These are phyloP conservation scores for Coemansia javaensis DNA, from an alignment of 192 early-diverging fungal genomes.

Conservation along the genomic window DNA sequence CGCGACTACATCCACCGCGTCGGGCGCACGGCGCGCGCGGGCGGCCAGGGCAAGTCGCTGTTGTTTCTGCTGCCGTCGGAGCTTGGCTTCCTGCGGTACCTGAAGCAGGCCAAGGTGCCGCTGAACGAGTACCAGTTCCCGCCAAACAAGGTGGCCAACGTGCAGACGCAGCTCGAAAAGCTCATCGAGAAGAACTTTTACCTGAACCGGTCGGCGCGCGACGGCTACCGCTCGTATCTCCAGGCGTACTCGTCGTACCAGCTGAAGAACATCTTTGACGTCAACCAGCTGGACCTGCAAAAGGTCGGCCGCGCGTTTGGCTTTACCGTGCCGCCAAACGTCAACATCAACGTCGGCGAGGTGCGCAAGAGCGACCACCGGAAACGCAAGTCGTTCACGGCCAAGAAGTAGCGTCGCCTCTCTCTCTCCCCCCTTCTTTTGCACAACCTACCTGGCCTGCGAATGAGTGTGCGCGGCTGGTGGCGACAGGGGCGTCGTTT, in stretches of 20 bases:
- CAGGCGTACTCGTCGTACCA: slow-evolving; percentile 93
- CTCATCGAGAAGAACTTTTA: slow-evolving; percentile 98
- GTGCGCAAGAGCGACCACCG: slow-evolving; percentile 39
- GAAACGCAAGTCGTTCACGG: slow-evolving; percentile 45
- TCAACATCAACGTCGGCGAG: slow-evolving; percentile 60
- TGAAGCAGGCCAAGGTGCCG: slow-evolving; percentile 98
- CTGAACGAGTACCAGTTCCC: slow-evolving; percentile 99
- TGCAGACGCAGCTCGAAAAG: slow-evolving; percentile 94
- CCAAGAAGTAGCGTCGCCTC: slow-evolving; percentile 4
- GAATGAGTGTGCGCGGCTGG: no score
- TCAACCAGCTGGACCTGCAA: slow-evolving; percentile 83
- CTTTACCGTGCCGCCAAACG: slow-evolving; percentile 91
- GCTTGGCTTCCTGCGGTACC: slow-evolving; percentile 90
- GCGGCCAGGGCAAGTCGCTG: slow-evolving; percentile 84
- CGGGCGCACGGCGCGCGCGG: slow-evolving; percentile 93
- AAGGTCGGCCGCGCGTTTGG: slow-evolving; percentile 94
- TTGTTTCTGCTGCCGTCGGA: slow-evolving; percentile 92
- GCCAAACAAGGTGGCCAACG: slow-evolving; percentile 87
- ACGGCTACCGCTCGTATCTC: slow-evolving; percentile 94
- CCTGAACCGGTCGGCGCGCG: slow-evolving; percentile 89
- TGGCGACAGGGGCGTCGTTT: no score
- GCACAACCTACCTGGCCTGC: no score
- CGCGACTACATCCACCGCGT: slow-evolving; percentile 95
- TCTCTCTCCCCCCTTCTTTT: no score
- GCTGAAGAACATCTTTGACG: slow-evolving; percentile 94